These are phyloP conservation scores for Xylaria palmicola DNA, from an alignment of 495 filamentous ascomycete species.

Conservation along the genomic window DNA sequence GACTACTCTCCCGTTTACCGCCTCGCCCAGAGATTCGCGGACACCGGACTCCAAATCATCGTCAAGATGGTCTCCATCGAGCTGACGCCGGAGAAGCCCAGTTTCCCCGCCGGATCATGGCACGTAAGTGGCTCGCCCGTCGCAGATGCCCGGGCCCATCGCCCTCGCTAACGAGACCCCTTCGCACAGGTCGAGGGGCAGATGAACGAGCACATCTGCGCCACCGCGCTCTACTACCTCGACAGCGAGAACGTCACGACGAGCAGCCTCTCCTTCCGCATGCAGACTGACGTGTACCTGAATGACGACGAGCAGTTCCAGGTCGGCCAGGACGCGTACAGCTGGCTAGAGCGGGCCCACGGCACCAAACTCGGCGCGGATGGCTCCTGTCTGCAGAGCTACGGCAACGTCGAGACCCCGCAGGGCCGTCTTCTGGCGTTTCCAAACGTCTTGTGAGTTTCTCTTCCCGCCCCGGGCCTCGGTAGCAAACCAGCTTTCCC, in stretches of 20 bases:
- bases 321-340: conserved; percentile 22
- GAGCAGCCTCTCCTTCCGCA: conserved; percentile 54
- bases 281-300: conserved; percentile 32
- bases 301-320: not conserved
- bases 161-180: conserved; percentile 30
- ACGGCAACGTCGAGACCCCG: conserved; percentile 32
- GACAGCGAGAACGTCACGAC: conserved; percentile 60
- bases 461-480: too few relatives aligned
- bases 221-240: conserved; percentile 61
- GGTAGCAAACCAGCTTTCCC: not conserved
- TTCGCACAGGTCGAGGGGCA: conserved; percentile 44
- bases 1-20: conserved; percentile 29
- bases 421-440: conserved; percentile 39
- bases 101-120: conserved; percentile 29
- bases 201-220: conserved; percentile 59
- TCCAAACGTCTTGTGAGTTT: conserved; percentile 38
- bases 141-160: conserved; percentile 13
- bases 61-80: conserved; percentile 64
- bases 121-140: conserved; percentile 39
- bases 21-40: conserved; percentile 36
- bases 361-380: conserved; percentile 12
- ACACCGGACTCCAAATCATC: conserved; percentile 57
- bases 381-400: conserved; percentile 26
- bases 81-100: conserved; percentile 58
- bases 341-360: conserved; percentile 27